phyloP scores from a whole-genome alignment of 768 basidiomycete species.

The Cytidiella melzeri region DNA sequence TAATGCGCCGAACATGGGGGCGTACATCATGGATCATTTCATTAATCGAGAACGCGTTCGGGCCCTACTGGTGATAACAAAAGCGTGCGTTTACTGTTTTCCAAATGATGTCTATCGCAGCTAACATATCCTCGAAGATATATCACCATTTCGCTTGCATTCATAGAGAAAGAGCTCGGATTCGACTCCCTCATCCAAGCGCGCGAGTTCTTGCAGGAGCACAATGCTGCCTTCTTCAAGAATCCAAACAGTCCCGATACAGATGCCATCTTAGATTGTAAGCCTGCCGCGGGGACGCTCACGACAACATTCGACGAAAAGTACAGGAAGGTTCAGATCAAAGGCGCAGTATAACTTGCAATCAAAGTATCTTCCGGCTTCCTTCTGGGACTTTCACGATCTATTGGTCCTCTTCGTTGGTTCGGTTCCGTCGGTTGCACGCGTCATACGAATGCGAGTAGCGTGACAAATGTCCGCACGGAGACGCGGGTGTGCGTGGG shows the following conservation, averaged over 20 bases:
- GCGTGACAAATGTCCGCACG: too few relatives aligned
- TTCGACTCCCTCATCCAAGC: slow-evolving; percentile 66
- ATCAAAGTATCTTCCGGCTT: background rate
- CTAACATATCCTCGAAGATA: slow-evolving; percentile 63
- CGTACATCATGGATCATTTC: slow-evolving; percentile 99
- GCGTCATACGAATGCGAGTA: too few relatives aligned
- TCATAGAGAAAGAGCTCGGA: slow-evolving; percentile 76
- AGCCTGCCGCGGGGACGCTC: slow-evolving; percentile 49
- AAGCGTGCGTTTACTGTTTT: slow-evolving; percentile 61
- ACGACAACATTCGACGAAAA: slow-evolving; percentile 67
- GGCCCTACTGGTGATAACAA: slow-evolving; percentile 85
- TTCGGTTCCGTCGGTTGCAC: too few relatives aligned
- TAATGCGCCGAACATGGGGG: slow-evolving; percentile 92
- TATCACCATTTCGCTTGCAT: slow-evolving; percentile 64
- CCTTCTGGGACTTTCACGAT: background rate
- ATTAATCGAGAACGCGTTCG: slow-evolving; percentile 84
- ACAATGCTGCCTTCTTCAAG: slow-evolving; percentile 61
- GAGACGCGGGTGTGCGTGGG: too few relatives aligned
- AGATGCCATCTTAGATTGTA: slow-evolving; percentile 71
- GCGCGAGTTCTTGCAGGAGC: slow-evolving; percentile 62
- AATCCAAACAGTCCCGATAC: slow-evolving; percentile 56
- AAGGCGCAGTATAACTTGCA: slow-evolving; percentile 70
- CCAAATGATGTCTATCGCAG: background rate
- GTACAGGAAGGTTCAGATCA: slow-evolving; percentile 84
- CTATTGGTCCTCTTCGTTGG: background rate